Evolutionary conservation across 805 yeast genomes (phyloP).

Genomic region (Scheffersomyces amazonensis): DNA sequence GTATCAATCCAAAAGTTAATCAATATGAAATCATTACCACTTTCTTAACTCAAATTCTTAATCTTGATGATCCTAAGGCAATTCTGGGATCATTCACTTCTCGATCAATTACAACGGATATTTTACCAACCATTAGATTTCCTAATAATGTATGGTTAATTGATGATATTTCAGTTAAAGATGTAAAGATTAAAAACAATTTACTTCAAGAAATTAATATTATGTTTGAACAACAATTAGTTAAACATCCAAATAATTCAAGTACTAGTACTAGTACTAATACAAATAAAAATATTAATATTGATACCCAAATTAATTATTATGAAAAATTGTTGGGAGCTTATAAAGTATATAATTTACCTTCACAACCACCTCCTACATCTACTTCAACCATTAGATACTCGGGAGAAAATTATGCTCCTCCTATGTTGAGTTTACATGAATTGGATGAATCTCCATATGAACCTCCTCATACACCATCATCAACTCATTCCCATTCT

Average conservation of each 20-base stretch:
- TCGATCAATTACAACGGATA: background rate
- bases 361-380: slow-evolving; percentile 3
- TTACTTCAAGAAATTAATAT: slow-evolving; percentile 30
- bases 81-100: background rate
- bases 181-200: slow-evolving; percentile 28
- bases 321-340: slow-evolving; percentile 32
- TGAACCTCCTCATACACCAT: background rate
- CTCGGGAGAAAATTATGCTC: background rate
- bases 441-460: background rate
- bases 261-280: slow-evolving; percentile 3
- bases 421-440: background rate
- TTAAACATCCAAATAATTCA: background rate
- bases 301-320: slow-evolving; percentile 14
- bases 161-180: slow-evolving; percentile 26
- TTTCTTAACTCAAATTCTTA: slow-evolving; percentile 22
- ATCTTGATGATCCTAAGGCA: slow-evolving; percentile 11
- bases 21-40: slow-evolving; percentile 23
- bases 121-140: slow-evolving; percentile 18
- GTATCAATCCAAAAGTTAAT: background rate
- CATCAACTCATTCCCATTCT: background rate
- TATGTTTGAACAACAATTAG: slow-evolving; percentile 22
- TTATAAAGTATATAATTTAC: slow-evolving; percentile 27
- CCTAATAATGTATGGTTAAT: slow-evolving; percentile 38
- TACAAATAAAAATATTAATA: slow-evolving; percentile 5
- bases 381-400: background rate